Conservation (phyloP, 176 grass and related monocot species). For the Hordeum vulgare region MorexV3_pseudomolecules_assembly NC_058523.1:235910075-235910574, state of each 20-base stretch:
- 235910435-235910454: background rate
- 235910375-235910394: background rate
- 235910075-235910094: no score
- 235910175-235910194: background rate
- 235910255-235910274: background rate
- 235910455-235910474: background rate
- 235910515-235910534: background rate
- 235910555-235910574: background rate
- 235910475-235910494: background rate
- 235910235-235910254: background rate
- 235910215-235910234: background rate
- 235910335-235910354: background rate
- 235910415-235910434: background rate
- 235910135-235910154: background rate
- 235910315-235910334: background rate
- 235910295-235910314: background rate
- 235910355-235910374: background rate
- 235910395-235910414: background rate
- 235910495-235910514: background rate
- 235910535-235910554: background rate
- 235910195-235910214: background rate
- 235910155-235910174: background rate
- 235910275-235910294: background rate
- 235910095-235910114: no score
- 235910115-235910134: background rate